A percentile compares a stretch with the other conserved stretches of the same genome.
These are phyloP conservation scores for Cryptosporidium canis DNA, from an alignment of 169 alveolate species.

Conservation along the genomic window DNA sequence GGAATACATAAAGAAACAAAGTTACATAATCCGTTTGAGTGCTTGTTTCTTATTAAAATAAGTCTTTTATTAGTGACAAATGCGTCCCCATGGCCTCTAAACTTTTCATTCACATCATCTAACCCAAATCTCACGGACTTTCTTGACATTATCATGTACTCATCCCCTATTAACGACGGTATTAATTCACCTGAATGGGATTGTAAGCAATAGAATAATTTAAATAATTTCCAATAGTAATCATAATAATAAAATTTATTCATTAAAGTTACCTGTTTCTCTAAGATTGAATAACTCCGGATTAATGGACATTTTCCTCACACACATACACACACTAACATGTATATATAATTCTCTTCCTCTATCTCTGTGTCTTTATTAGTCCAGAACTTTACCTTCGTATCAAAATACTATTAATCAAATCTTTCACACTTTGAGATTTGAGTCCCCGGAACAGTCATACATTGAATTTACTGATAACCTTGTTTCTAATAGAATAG, in stretches of 20 bases:
- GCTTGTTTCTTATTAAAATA: slow-evolving; percentile 16
- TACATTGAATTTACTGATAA: too few relatives aligned
- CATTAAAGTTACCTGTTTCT: slow-evolving; percentile 14
- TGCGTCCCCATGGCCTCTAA: slow-evolving; percentile 39
- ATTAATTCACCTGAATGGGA: slow-evolving; percentile 13
- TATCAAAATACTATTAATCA: not conserved
- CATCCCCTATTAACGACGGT: slow-evolving; percentile 18
- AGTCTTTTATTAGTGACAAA: slow-evolving; percentile 51
- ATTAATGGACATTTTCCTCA: slow-evolving; percentile 16
- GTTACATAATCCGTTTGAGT: slow-evolving; percentile 7
- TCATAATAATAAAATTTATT: not conserved
- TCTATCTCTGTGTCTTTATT: too few relatives aligned
- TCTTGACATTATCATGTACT: slow-evolving; percentile 38
- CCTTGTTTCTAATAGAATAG: too few relatives aligned
- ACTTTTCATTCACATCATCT: slow-evolving; percentile 35
- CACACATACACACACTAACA: not conserved
- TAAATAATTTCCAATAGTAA: not conserved
- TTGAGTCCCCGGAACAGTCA: too few relatives aligned
- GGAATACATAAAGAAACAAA: slow-evolving; percentile 48
- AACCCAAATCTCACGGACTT: slow-evolving; percentile 30
- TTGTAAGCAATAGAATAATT: not conserved
- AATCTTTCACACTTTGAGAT: not conserved
- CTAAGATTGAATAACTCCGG: slow-evolving; percentile 40
- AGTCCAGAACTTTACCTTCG: not conserved
- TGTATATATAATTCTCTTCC: not conserved